Evolutionary conservation across 768 basidiomycete genomes (phyloP).

Genomic region (Lactifluus pinguis): DNA sequence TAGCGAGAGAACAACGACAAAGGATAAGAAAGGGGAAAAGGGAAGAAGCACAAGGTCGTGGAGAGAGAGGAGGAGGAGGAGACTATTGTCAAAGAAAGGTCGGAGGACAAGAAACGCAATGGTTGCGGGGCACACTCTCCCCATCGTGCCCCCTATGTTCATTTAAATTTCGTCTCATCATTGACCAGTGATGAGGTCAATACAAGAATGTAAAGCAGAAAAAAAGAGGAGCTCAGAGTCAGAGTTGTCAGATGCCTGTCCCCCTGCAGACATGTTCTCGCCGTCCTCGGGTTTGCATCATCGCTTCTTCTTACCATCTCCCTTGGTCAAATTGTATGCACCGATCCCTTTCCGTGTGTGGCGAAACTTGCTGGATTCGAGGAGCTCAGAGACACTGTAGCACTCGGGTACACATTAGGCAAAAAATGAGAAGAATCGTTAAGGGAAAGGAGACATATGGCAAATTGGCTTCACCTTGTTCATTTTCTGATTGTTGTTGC

Average conservation of each 20-base stretch:
- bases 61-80: slow-evolving; percentile 17
- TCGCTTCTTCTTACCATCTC: slow-evolving; percentile 67
- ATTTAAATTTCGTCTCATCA: too few relatives aligned
- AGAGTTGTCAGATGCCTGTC: slow-evolving; percentile 31
- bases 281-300: slow-evolving; percentile 40
- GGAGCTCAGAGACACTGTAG: slow-evolving; percentile 66
- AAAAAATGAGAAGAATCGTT: not conserved
- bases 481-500: too few relatives aligned
- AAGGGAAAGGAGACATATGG: too few relatives aligned
- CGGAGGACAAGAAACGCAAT: slow-evolving; percentile 22
- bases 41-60: not conserved
- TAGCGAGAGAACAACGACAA: not conserved
- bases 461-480: too few relatives aligned
- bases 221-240: slow-evolving; percentile 55
- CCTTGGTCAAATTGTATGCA: slow-evolving; percentile 71
- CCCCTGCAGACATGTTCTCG: slow-evolving; percentile 40
- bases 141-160: too few relatives aligned
- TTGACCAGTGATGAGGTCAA: slow-evolving; percentile 24
- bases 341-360: slow-evolving; percentile 78
- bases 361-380: slow-evolving; percentile 72
- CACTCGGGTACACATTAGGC: slow-evolving; percentile 9
- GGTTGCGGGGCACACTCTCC: too few relatives aligned
- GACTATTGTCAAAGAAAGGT: slow-evolving; percentile 19
- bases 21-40: not conserved
- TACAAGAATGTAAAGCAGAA: not conserved